These are phyloP conservation scores for Hypoxylon lenormandii DNA, from an alignment of 495 filamentous ascomycete genomes.

Conservation along the genomic window DNA sequence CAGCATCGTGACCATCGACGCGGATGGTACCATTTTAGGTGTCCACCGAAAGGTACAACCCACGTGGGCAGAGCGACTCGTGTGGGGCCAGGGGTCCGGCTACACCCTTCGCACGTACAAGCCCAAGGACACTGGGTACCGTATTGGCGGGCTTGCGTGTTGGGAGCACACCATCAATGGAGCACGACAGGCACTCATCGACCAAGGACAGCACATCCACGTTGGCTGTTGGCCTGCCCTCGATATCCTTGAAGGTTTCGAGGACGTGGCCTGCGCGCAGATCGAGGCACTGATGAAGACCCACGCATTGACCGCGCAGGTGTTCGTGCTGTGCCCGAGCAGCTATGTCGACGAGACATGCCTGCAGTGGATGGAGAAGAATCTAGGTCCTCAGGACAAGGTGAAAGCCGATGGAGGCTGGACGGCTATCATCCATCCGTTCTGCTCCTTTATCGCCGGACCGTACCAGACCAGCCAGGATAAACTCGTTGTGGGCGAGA, in stretches of 20 bases:
- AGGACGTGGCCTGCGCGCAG: conserved; percentile 52
- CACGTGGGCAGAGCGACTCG: conserved; percentile 61
- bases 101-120: conserved; percentile 50
- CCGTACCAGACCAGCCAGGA: conserved; percentile 53
- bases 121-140: conserved; percentile 43
- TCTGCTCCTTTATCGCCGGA: conserved; percentile 52
- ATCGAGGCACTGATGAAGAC: conserved; percentile 61
- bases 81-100: conserved; percentile 61
- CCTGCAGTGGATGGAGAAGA: conserved; percentile 57
- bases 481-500: conserved; percentile 52
- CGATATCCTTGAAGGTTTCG: conserved; percentile 55
- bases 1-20: conserved; percentile 56
- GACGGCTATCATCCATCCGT: conserved; percentile 55
- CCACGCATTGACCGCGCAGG: conserved; percentile 58
- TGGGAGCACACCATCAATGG: conserved; percentile 64
- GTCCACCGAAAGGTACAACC: conserved; percentile 65
- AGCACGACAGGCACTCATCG: conserved; percentile 58
- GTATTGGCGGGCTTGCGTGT: conserved; percentile 62
- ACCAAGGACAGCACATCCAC: conserved; percentile 56
- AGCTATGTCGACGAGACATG: conserved; percentile 58
- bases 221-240: conserved; percentile 59
- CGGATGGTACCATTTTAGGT: conserved; percentile 56
- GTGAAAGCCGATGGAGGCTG: conserved; percentile 58
- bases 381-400: conserved; percentile 56
- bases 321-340: conserved; percentile 55